phyloP scores from a whole-genome alignment of 495 filamentous ascomycete genomes.

The Aspergillus funiculosus region DNA sequence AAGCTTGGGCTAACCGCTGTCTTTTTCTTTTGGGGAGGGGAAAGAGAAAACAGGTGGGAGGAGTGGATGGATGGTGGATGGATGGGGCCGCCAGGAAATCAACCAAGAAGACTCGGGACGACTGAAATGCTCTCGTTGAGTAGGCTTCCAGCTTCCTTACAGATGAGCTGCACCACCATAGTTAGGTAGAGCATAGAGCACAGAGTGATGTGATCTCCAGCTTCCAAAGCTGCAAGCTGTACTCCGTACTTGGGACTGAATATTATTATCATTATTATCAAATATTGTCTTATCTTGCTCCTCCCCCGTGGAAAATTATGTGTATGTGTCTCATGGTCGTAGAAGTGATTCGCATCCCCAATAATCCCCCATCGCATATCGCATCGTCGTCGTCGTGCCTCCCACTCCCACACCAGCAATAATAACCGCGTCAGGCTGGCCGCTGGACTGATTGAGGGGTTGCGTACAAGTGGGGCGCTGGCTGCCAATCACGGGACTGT shows the following conservation, averaged over 20 bases:
- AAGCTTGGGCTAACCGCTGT: neutral
- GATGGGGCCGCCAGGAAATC: too few relatives aligned
- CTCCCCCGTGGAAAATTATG: too few relatives aligned
- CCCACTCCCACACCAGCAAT: neutral
- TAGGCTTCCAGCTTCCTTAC: conserved; percentile 1
- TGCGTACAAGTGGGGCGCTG: conserved; percentile 14
- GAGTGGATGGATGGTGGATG: neutral
- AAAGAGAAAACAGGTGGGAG: too few relatives aligned
- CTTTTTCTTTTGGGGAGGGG: neutral
- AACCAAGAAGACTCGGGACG: too few relatives aligned
- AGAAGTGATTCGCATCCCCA: too few relatives aligned
- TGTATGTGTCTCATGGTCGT: too few relatives aligned
- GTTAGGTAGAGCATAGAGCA: too few relatives aligned
- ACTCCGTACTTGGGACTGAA: too few relatives aligned
- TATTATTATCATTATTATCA: too few relatives aligned
- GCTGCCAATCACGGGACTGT: conserved; percentile 19
- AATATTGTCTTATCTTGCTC: too few relatives aligned
- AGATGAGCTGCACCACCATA: neutral
- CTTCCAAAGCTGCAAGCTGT: too few relatives aligned
- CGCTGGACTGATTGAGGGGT: conserved; percentile 22
- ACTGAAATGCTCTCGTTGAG: too few relatives aligned
- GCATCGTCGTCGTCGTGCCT: neutral
- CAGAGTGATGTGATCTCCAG: conserved; percentile 4
- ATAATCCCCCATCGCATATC: neutral
- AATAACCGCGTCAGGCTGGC: conserved; percentile 6